Base-by-base conservation (phyloP, 352 stramenopile species). In the Pythium biforme region DNA sequence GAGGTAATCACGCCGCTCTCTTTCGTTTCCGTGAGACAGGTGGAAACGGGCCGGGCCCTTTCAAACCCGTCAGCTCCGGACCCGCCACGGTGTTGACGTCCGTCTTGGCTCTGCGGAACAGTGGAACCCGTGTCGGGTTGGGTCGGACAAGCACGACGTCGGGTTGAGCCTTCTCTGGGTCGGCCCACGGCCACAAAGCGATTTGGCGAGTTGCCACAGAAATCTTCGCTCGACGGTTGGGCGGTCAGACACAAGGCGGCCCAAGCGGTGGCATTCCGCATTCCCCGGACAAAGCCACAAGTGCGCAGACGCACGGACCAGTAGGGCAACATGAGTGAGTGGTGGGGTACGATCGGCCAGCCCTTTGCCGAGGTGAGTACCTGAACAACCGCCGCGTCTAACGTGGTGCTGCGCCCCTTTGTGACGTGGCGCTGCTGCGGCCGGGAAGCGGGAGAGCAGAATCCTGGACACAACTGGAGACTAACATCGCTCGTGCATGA, bases 331-430 rank as follows among this genome's bases (percentile, higher is more conserved):
- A 91, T 91, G 82, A 91, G 79, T 65, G 80, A 90, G 72, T 91
- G 82, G 82, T 91, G 82, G 82, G 73, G 69, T 22, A 87, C 79
- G 29, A 89, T 89, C 69, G 79, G 82, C 63, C 77, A 89, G 71
- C 82, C 82, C 61, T 88, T 91, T 49, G 79, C 72, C 3, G 76
- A 91, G 54, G 82, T 89, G 43, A n/a, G 54, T 61, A 6, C 15
- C 4, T 22, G n/a, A n/a, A n/a, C 31, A 25, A 31, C 48, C 48
- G 39, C n/a, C n/a, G 43, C 23, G 47, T 55, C 45, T 40, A 55
- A 55, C 48, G 17, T 27, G n/a, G 31, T 11, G 31, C 8, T 12
- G 14, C 8, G 31, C 31, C 7, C 31, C 31, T 33, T 33, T 9
- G 34, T 40, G 6, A 17, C 7, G 37, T 17, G 37, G 12, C 14